phyloP scores from a whole-genome alignment of 225 moss, liverwort and hornwort species.

The Thuidium tamariscinum region DNA sequence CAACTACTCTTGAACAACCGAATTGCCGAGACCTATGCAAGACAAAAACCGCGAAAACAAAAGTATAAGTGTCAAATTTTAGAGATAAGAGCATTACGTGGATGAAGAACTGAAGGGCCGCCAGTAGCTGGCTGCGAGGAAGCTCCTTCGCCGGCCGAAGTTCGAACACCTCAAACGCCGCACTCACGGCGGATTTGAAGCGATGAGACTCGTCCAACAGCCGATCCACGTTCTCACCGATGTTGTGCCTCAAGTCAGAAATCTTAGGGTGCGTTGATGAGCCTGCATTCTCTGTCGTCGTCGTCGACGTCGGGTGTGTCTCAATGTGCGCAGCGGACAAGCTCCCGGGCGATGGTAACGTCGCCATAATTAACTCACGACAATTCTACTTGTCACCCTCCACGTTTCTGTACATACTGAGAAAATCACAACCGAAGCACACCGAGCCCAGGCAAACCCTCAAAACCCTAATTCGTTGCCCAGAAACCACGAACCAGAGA shows the following conservation, averaged over 20 bases:
- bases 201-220: conserved; percentile 66
- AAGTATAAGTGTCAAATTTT: background rate
- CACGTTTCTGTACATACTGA: conserved; percentile 11
- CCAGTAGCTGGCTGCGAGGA: conserved; percentile 40
- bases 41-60: background rate
- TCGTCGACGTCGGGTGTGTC: background rate
- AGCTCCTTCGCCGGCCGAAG: conserved; percentile 28
- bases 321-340: background rate
- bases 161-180: conserved; percentile 63
- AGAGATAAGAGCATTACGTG: conserved; percentile 21
- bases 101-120: conserved; percentile 70
- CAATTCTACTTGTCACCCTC: background rate
- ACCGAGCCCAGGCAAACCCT: background rate
- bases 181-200: conserved; percentile 52
- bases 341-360: background rate
- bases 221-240: conserved; percentile 57
- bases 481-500: background rate
- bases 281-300: background rate
- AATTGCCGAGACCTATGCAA: background rate
- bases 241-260: conserved; percentile 14
- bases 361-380: background rate
- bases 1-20: background rate
- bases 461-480: background rate
- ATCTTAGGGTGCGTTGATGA: background rate
- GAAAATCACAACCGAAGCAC: background rate